These are phyloP conservation scores for Dimargaris cristalligena DNA, from an alignment of 192 early-diverging fungal genomes.

Conservation along the genomic window DNA sequence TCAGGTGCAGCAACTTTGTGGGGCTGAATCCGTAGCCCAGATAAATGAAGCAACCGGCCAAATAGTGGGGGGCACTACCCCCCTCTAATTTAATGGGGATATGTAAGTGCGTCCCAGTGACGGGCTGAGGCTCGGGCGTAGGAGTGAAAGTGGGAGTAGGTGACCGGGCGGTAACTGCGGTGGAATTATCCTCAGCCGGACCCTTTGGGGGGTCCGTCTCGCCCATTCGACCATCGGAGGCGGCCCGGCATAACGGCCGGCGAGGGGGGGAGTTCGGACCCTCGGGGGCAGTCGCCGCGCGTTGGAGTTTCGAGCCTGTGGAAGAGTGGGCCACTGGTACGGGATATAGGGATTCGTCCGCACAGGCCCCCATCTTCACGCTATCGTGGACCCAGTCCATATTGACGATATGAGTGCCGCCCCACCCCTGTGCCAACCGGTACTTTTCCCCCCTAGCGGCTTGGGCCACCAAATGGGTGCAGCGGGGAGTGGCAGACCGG, in stretches of 20 bases:
- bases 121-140: not conserved
- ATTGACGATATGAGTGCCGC: not conserved
- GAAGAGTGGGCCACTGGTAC: too few relatives aligned
- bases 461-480: not conserved
- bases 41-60: not conserved
- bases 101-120: not conserved
- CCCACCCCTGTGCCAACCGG: not conserved
- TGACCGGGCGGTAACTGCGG: not conserved
- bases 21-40: not conserved
- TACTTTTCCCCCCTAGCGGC: not conserved
- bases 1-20: not conserved
- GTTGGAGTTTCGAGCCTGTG: too few relatives aligned
- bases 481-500: not conserved
- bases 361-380: conserved; percentile 1
- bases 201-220: not conserved
- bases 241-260: too few relatives aligned
- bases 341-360: conserved; percentile 2
- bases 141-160: not conserved
- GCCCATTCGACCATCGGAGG: not conserved
- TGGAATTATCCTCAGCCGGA: not conserved
- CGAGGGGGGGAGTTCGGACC: too few relatives aligned
- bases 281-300: too few relatives aligned
- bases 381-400: not conserved
- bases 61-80: not conserved
- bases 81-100: not conserved